phyloP scores from a whole-genome alignment of 2,329 filamentous ascomycete species.

The Colletotrichum musicola region DNA sequence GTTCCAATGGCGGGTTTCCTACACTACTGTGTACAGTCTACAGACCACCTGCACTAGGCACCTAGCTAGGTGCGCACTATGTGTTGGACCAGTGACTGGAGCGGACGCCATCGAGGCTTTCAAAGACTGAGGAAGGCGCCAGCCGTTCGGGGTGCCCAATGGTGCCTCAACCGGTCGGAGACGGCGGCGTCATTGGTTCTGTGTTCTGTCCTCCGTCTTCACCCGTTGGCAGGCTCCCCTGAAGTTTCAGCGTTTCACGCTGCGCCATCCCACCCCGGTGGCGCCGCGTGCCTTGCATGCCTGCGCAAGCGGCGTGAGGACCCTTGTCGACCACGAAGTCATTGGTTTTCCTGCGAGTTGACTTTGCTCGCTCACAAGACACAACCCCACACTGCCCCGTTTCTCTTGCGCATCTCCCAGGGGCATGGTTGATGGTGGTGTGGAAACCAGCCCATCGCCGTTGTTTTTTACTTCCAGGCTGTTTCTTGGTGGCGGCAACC shows the following conservation, averaged over 20 bases:
- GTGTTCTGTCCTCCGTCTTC: conserved; percentile 26
- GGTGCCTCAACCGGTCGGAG: conserved; percentile 3
- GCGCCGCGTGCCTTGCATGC: conserved; percentile 34
- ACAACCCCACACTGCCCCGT: conserved; percentile 16
- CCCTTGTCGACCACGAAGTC: conserved; percentile 11
- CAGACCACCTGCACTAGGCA: too few species aligned
- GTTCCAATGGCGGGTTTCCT: conserved; percentile 16
- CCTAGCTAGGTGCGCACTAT: too few species aligned
- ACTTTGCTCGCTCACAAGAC: conserved; percentile 6
- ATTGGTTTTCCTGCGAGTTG: conserved; percentile 4
- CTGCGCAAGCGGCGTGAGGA: conserved; percentile 39
- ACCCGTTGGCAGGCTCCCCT: conserved; percentile 34
- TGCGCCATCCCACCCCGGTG: conserved; percentile 37
- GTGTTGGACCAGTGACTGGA: conserved; percentile 23
- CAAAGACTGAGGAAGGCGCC: conserved; percentile 4
- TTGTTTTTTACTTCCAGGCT: neutral
- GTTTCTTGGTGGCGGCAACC: conserved; percentile 19
- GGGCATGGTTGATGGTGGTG: conserved; percentile 28
- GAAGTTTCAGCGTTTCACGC: conserved; percentile 41
- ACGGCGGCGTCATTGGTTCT: conserved; percentile 31
- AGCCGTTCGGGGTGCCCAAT: conserved; percentile 14
- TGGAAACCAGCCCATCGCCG: conserved; percentile 34
- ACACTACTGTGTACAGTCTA: too few species aligned
- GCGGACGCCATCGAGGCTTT: conserved; percentile 4
- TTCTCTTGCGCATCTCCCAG: conserved; percentile 32